phyloP scores from a whole-genome alignment of 2,329 filamentous ascomycete genomes.

The Colletotrichum spaethianum region DNA sequence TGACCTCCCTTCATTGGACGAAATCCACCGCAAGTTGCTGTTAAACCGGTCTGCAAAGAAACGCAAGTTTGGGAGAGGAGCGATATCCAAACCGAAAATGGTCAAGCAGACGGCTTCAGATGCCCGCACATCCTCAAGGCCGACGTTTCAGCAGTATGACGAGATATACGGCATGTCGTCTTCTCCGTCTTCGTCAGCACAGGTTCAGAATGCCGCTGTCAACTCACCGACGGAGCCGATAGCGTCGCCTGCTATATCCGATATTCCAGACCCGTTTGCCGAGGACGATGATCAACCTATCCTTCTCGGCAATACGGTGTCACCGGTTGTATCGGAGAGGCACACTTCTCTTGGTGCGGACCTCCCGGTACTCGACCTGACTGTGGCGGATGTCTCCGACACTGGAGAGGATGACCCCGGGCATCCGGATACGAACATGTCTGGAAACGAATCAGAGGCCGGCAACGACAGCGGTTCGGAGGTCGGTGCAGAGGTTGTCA shows the following conservation, averaged over 20 bases:
- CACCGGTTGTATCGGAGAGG: background rate
- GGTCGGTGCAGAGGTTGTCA: conserved; percentile 59
- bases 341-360: background rate
- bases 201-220: background rate
- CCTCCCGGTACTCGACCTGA: conserved; percentile 29
- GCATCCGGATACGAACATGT: conserved; percentile 20
- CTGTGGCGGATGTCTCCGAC: conserved; percentile 37
- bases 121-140: conserved; percentile 1
- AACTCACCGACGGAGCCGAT: background rate
- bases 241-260: background rate
- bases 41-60: conserved; percentile 18
- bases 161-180: conserved; percentile 27
- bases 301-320: background rate
- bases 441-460: conserved; percentile 18
- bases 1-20: conserved; percentile 54
- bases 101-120: background rate
- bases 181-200: conserved; percentile 17
- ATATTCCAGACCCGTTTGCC: background rate
- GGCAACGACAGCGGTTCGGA: conserved; percentile 51
- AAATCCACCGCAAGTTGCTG: conserved; percentile 42
- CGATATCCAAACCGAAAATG: background rate
- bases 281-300: background rate
- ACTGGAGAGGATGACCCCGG: conserved; percentile 31
- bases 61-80: background rate
- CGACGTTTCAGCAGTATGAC: conserved; percentile 33